Base-by-base conservation (phyloP, 2,329 filamentous ascomycete genomes). In the Penicillium thymicola region DNA sequence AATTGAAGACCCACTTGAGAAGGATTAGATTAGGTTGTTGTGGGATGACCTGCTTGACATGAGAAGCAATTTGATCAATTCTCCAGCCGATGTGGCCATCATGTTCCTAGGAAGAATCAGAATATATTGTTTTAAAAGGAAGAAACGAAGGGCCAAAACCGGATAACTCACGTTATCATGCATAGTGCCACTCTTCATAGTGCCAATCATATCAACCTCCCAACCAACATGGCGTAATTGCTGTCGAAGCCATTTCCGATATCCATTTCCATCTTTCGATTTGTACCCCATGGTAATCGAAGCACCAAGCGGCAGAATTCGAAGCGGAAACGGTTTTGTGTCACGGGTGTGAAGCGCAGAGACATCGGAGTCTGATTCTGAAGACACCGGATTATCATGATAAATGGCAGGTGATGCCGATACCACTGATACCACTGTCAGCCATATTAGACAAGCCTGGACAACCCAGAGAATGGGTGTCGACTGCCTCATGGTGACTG, bases 271-370 rank as follows among this genome's bases (percentile, higher is more conserved):
- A 41, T 65, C 65, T 9, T 51, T 54, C 1, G 67, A 69, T 10
- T 38, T 51, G 36, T 67, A 75, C 3, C 76, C 76, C 16, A 55
- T 60, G 0, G 73, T 76, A 42, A 76, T 75, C 2, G 72, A 75
- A 16, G 75, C 72, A 1, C 74, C 73, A 5, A 76, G 67, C 1
- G 74, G 70, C 43, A 65, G 42, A 13, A 65, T 25, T 3, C 57
- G 46, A 2, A 65, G 44, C 1, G 55, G 21, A 23, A 63, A 62
- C 13, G 55, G 60, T 8, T 54, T 54, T n/a, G 53, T 52, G 5
- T 51, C 47, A 18, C 53, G 52, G 1, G 47, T 11, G 2, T 51
- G 43, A 11, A 54, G 6, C 10, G 40, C 41, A 4, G 55, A 13
- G 14, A 37, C 30, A 9, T 38, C 14, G 2, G 23, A 25, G 30